Evolutionary conservation across 2,329 filamentous ascomycete genomes (phyloP), one percentile per base, ranked within the genome.

Genomic region (Scedosporium apiospermum): DNA sequence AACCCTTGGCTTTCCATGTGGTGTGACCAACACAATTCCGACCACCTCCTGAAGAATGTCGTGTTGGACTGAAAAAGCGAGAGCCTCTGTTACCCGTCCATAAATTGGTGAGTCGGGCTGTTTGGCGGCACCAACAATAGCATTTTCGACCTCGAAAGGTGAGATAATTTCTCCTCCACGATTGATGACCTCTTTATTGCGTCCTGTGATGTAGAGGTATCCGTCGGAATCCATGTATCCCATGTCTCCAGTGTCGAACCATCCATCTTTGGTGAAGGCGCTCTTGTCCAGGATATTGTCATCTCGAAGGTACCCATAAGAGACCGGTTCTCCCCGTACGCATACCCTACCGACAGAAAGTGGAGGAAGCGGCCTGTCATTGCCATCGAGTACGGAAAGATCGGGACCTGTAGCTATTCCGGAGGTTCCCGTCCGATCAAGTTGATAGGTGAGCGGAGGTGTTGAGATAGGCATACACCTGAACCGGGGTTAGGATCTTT

Each of bases 131-230:
- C 76, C 72, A 53, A 83, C 72, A 63, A 84, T 78, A 9, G 81
- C 81, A 65, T 84, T 79, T 66, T 84, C 82, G n/a, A 85, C 76
- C 66, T 85, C 82, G 62, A 84, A 82, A 0, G 82, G 82, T 4
- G 80, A 83, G 63, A 85, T 83, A n/a, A 84, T 75, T 67, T 85
- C 82, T 41, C 82, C 81, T 42, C 82, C 82, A 10, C 81, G 77
- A 67, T 83, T 83, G 69, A 84, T 82, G 62, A 83, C 79, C 63
- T 83, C 81, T 66, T 83, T 84, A 68, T 76, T 82, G 34, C 81
- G 75, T 6, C 81, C 81, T 2, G 80, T 83, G 65, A 83, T 79
- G 69, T 78, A 83, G 7, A 83, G 74, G 65, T 78, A 83, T 27
- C 79, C 79, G 10, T 81, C 77, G 1, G 69, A 62, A 64, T 83